Conservation (phyloP, 2,329 filamentous ascomycete species). For the Aspergillus clavatus region DNA sequence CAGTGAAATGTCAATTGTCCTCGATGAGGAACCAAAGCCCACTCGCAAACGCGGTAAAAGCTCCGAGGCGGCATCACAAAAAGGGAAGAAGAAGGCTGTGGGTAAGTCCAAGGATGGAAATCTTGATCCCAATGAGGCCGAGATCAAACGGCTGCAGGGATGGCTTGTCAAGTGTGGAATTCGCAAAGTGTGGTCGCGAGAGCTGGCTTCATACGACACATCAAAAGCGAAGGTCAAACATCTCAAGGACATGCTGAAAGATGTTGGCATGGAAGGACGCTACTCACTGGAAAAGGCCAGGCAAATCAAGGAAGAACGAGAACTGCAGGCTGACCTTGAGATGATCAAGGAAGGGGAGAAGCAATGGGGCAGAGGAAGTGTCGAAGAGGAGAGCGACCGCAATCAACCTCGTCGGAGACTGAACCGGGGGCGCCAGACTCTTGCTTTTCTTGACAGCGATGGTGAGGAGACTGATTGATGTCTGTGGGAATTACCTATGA, state of each 20-base stretch:
- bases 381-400: constrained; percentile 40
- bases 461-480: constrained; percentile 56
- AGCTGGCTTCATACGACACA: constrained; percentile 72
- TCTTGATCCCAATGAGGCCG: constrained; percentile 61
- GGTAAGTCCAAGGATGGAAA: constrained; percentile 44
- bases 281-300: constrained; percentile 80
- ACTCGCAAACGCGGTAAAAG: constrained; percentile 48
- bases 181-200: constrained; percentile 83
- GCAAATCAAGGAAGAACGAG: constrained; percentile 80
- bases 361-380: constrained; percentile 62
- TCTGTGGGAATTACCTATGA: too few relatives aligned
- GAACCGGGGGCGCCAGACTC: constrained; percentile 41
- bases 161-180: constrained; percentile 87
- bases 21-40: constrained; percentile 65
- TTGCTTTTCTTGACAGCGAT: constrained; percentile 63
- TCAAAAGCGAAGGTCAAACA: constrained; percentile 75
- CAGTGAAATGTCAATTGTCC: constrained; percentile 67
- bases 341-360: constrained; percentile 76
- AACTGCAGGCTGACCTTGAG: constrained; percentile 78
- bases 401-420: constrained; percentile 37
- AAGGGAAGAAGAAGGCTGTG: constrained; percentile 29
- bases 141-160: constrained; percentile 83
- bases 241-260: constrained; percentile 70
- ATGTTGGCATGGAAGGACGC: constrained; percentile 81
- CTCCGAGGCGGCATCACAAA: constrained; percentile 21